Conservation (phyloP, 2,329 filamentous ascomycete genomes). For the Fusarium tanahbumbuense region DNA sequence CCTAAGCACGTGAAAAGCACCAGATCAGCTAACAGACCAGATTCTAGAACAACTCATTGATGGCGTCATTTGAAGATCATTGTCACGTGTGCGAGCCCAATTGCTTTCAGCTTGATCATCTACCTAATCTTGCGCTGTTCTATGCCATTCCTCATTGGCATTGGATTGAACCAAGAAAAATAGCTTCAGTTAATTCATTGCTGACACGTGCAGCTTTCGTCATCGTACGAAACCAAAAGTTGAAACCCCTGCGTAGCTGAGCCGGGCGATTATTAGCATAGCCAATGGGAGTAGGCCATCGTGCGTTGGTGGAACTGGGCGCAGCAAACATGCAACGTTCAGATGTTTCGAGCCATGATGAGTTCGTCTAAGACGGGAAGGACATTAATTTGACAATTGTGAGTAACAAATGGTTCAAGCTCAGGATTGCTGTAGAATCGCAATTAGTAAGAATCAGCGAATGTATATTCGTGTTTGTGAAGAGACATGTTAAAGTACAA, state of each 20-base stretch:
- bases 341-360: neutral
- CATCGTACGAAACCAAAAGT: constrained; percentile 27
- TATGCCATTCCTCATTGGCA: neutral
- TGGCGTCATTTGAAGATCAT: neutral
- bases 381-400: neutral
- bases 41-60: no score
- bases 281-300: constrained; percentile 12
- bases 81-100: neutral
- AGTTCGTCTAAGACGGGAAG: neutral
- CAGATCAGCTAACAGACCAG: neutral
- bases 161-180: constrained; percentile 2
- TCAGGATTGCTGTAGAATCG: neutral
- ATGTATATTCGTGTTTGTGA: no score
- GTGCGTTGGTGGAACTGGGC: neutral
- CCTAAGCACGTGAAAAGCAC: constrained; percentile 21
- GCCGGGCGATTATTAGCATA: neutral
- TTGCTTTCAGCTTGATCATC: neutral
- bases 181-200: constrained; percentile 3
- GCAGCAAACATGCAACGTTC: neutral
- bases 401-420: neutral
- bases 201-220: constrained; percentile 29
- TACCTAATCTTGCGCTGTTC: neutral
- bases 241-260: constrained; percentile 36
- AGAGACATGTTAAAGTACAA: no score
- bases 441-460: no score